Evolutionary conservation across 2,329 filamentous ascomycete species (phyloP).

Genomic region (Pseudogymnoascus sp.): DNA sequence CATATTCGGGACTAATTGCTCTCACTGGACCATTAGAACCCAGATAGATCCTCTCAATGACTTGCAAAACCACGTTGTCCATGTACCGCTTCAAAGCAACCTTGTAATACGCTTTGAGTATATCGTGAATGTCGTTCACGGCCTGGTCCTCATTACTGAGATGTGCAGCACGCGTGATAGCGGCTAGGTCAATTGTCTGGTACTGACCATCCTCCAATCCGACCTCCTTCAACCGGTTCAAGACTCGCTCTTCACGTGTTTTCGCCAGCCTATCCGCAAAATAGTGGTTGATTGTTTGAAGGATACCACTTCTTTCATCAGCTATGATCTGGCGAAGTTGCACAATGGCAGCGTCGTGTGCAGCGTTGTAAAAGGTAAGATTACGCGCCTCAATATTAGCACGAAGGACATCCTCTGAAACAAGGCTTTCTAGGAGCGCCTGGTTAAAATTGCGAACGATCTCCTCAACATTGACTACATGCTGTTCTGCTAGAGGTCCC

Average conservation of each 20-base stretch:
- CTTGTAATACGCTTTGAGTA: slow-evolving; percentile 17
- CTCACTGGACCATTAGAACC: slow-evolving; percentile 2
- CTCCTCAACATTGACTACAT: background rate
- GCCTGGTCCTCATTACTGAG: slow-evolving; percentile 9
- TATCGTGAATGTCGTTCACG: slow-evolving; percentile 12
- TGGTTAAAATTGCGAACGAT: slow-evolving; percentile 7
- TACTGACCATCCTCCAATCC: background rate
- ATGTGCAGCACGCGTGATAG: background rate
- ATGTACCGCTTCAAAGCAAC: background rate
- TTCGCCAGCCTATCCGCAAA: background rate
- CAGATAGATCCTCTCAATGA: slow-evolving; percentile 4
- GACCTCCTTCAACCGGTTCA: slow-evolving; percentile 12
- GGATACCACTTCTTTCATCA: background rate
- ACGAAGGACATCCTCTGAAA: background rate
- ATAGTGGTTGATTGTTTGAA: slow-evolving; percentile 11
- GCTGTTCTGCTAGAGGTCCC: background rate
- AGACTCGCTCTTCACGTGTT: background rate
- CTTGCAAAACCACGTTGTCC: slow-evolving; percentile 5
- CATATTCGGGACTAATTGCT: slow-evolving; percentile 18
- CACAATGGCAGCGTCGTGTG: background rate
- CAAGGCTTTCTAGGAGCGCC: background rate
- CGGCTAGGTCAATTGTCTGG: background rate
- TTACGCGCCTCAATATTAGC: background rate
- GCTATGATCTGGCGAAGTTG: background rate
- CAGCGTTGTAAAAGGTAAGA: background rate